Percentiles rank a stretch among this genome's conserved stretches.
Conservation (phyloP, 1,139 yeast genomes). For the Diutina ranongensis region DNA sequence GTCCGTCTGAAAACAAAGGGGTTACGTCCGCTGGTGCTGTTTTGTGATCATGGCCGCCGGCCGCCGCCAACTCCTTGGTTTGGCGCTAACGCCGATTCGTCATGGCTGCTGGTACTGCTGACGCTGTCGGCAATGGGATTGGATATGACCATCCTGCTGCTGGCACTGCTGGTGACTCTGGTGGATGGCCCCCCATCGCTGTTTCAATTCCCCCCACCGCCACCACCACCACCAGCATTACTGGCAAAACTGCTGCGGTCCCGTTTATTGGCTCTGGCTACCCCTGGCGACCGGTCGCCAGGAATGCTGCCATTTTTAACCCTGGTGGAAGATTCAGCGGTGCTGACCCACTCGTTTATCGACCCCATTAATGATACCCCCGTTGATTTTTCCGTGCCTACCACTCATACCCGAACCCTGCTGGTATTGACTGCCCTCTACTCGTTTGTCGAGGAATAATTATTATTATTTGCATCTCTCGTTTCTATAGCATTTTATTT, state of each 20-base stretch:
- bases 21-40: background rate
- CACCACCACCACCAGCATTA: background rate
- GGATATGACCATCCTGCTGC: background rate
- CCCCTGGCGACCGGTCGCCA: conserved; percentile 2
- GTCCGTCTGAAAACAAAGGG: background rate
- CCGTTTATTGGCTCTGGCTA: background rate
- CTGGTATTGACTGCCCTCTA: conserved; percentile 4
- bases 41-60: background rate
- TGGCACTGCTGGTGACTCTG: conserved; percentile 3
- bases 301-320: conserved; percentile 3
- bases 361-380: conserved; percentile 6
- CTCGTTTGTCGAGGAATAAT: conserved; percentile 2
- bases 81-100: background rate
- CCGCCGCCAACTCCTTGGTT: conserved; percentile 4
- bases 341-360: conserved; percentile 1
- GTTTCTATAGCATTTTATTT: background rate
- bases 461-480: background rate
- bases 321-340: conserved; percentile 1
- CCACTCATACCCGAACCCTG: conserved; percentile 1
- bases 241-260: conserved; percentile 3
- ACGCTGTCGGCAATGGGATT: background rate
- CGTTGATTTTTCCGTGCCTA: conserved; percentile 5
- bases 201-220: conserved; percentile 2
- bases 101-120: conserved; percentile 4
- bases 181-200: background rate